A percentile compares a stretch with the other conserved stretches of the same genome.
Conservation (phyloP, 306 rosid species). For the Pyrus pyrifolia region DNA sequence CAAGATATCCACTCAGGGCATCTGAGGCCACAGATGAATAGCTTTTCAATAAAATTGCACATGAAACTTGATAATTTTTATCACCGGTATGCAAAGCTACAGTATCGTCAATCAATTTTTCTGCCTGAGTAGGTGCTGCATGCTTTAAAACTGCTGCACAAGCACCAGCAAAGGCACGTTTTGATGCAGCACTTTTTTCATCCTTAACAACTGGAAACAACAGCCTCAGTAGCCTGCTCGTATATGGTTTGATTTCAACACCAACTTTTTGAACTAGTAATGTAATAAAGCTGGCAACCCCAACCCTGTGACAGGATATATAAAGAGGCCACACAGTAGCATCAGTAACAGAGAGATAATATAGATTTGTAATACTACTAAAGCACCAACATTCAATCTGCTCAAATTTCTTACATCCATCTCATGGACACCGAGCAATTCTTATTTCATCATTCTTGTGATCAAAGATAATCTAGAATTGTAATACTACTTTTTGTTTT, state of each 20-base stretch:
- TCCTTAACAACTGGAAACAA: conserved; percentile 84
- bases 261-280: conserved; percentile 76
- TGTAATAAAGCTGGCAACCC: conserved; percentile 82
- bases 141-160: conserved; percentile 66
- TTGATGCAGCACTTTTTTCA: conserved; percentile 71
- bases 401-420: not conserved
- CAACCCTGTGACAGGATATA: conserved; percentile 58
- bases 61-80: conserved; percentile 74
- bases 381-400: not conserved
- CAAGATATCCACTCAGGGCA: conserved; percentile 73
- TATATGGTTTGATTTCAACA: conserved; percentile 67
- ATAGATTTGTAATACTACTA: too few relatives aligned
- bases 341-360: not conserved
- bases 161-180: conserved; percentile 89
- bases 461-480: not conserved
- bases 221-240: conserved; percentile 64
- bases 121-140: conserved; percentile 55
- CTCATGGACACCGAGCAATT: not conserved
- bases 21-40: conserved; percentile 77
- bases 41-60: conserved; percentile 73
- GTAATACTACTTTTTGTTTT: not conserved
- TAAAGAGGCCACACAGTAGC: not conserved
- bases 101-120: conserved; percentile 75
- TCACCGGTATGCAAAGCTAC: conserved; percentile 74
- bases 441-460: not conserved